Evolutionary conservation across 768 basidiomycete genomes (phyloP).

Genomic region (Rhizopogon salebrosus): DNA sequence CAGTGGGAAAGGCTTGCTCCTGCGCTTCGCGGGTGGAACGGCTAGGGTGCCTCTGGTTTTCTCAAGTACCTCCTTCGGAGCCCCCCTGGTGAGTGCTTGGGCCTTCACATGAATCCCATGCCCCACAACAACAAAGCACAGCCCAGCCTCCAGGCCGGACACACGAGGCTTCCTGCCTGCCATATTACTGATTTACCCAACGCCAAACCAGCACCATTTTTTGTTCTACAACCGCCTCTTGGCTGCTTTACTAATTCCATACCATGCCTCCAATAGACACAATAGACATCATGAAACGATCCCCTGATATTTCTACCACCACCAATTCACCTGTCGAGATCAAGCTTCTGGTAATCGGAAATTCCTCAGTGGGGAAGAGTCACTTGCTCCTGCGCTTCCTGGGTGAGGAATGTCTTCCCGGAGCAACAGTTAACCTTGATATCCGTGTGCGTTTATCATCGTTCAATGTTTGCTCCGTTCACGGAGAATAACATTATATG

Average conservation of each 20-base stretch:
- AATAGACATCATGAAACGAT: slow-evolving; percentile 13
- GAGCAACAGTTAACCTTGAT: slow-evolving; percentile 83
- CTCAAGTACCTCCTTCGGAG: no score
- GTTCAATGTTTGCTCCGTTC: no score
- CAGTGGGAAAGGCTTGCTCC: slow-evolving; percentile 86
- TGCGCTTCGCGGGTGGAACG: slow-evolving; percentile 97
- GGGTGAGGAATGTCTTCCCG: slow-evolving; percentile 90
- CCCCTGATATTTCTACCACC: slow-evolving; percentile 20
- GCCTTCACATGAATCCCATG: no score
- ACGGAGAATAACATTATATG: background rate
- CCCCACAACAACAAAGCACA: no score
- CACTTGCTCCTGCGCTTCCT: slow-evolving; percentile 92
- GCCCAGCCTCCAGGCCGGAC: no score
- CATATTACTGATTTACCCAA: no score
- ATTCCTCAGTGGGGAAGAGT: slow-evolving; percentile 90
- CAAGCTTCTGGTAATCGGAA: slow-evolving; percentile 82
- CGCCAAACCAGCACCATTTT: background rate
- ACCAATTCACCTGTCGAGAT: slow-evolving; percentile 49
- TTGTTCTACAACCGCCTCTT: background rate
- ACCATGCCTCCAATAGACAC: slow-evolving; percentile 3
- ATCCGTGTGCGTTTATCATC: slow-evolving; percentile 59
- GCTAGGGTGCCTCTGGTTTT: no score
- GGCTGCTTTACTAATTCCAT: background rate
- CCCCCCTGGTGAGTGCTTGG: no score
- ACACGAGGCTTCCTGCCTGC: background rate